Evolutionary conservation across 2,329 filamentous ascomycete species (phyloP).

Genomic region (Aurifilum marmelostoma): DNA sequence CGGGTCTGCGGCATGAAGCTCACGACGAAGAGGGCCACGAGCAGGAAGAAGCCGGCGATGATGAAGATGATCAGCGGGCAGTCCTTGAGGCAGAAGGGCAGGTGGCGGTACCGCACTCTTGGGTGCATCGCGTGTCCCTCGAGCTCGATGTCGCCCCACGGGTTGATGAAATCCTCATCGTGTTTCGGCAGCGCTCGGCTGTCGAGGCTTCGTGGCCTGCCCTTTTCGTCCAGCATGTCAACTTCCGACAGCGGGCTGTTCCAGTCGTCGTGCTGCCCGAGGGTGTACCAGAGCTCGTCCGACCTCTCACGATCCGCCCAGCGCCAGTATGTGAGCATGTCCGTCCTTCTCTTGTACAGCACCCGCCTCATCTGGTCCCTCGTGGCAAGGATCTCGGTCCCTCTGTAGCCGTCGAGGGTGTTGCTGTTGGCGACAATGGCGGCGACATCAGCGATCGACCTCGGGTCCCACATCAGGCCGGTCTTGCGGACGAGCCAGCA

Average conservation of each 20-base stretch:
- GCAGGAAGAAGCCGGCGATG: slow-evolving; percentile 60
- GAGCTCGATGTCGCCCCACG: slow-evolving; percentile 35
- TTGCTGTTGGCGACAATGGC: slow-evolving; percentile 81
- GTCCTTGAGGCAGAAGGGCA: slow-evolving; percentile 77
- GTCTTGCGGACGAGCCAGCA: slow-evolving; percentile 69
- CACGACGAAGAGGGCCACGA: slow-evolving; percentile 73
- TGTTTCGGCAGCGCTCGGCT: slow-evolving; percentile 28
- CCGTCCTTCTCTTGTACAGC: slow-evolving; percentile 59
- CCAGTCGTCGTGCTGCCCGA: slow-evolving; percentile 53
- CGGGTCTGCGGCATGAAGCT: slow-evolving; percentile 74
- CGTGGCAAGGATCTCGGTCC: slow-evolving; percentile 63
- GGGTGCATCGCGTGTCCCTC: slow-evolving; percentile 53
- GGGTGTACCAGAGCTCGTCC: slow-evolving; percentile 72
- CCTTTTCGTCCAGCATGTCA: slow-evolving; percentile 20
- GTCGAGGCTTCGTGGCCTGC: slow-evolving; percentile 12
- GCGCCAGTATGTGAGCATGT: slow-evolving; percentile 86
- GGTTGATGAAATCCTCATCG: slow-evolving; percentile 28
- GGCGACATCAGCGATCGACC: slow-evolving; percentile 79
- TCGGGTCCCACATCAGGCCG: slow-evolving; percentile 82
- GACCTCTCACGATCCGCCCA: slow-evolving; percentile 61
- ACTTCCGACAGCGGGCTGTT: slow-evolving; percentile 21
- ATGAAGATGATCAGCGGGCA: slow-evolving; percentile 68
- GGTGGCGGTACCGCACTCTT: slow-evolving; percentile 64
- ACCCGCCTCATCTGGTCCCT: slow-evolving; percentile 56
- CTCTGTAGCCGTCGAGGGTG: slow-evolving; percentile 71